Evolutionary conservation across 345 rosid species (phyloP), one percentile per base, ranked within the genome.

Genomic region (Citrus sinensis): DNA sequence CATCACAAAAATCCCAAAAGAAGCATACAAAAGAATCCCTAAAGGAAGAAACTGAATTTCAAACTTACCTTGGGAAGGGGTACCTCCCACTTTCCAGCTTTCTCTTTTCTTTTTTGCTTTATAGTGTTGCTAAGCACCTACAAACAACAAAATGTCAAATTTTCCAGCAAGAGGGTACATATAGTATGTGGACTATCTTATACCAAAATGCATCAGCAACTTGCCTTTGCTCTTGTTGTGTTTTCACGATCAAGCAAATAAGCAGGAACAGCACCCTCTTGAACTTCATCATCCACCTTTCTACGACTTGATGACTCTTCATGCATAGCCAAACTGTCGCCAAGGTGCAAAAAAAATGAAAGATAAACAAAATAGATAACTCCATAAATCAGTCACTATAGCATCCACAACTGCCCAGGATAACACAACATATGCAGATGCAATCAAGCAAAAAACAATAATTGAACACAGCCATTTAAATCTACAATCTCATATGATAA

Each of bases 51-150:
- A 65, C 4, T 24, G 20, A 19, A 59, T 49, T 34, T 24, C 46
- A 67, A 71, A 24, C 71, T 54, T 80, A 92, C 98, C 97, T 96
- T 96, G 10, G 92, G 93, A 0, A 95, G 79, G 83, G 99, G 99
- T 22, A 95, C 99, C 73, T 95, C 99, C 98, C 98, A 95, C 78
- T 93, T 95, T 49, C 98, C 98, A 81, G 97, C 99, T 87, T 83
- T 95, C 83, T 93, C 97, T 87, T 95, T 95, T 79, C 98, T 91
- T 88, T 95, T 95, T 85, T 95, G 99, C 77, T 95, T 95, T 67
- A 95, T 86, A 30, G 97, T 90, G 83, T 94, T 96, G 89, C 98
- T 96, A 68, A 94, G 93, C 82, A 89, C 89, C 99, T 96, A 83
- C 3, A 78, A 32, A 62, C 4, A 77, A 11, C 42, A 82, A 8